Percentiles rank a stretch among this genome's conserved stretches.
Evolutionary conservation across 1,284 basidiomycete genomes (phyloP).

Genomic region (Fomes fomentarius): DNA sequence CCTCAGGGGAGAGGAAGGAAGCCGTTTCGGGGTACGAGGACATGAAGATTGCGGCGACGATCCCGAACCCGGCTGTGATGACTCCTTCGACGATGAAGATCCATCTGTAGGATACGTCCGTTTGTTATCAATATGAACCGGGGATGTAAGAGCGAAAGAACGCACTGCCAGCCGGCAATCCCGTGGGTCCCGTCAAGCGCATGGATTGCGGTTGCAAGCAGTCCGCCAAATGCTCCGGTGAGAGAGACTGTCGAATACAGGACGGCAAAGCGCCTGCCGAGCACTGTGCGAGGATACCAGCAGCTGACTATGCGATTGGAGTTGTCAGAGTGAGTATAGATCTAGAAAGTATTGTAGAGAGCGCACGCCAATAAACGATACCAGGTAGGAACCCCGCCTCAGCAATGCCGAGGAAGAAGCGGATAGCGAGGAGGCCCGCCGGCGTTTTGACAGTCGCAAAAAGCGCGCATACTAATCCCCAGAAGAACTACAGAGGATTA

Average conservation of each 20-base stretch:
- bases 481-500: constrained; percentile 20
- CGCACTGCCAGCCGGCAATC: constrained; percentile 34
- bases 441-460: constrained; percentile 56
- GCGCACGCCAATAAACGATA: constrained; percentile 56
- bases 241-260: constrained; percentile 64
- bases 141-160: constrained; percentile 11
- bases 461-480: constrained; percentile 29
- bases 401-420: constrained; percentile 62
- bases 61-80: constrained; percentile 45
- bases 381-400: constrained; percentile 56
- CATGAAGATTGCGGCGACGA: constrained; percentile 43
- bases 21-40: constrained; percentile 44
- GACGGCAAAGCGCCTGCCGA: constrained; percentile 36
- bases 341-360: constrained; percentile 23
- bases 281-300: constrained; percentile 34
- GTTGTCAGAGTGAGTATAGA: not conserved
- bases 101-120: constrained; percentile 41
- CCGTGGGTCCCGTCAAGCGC: constrained; percentile 33
- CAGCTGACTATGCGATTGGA: too few relatives aligned
- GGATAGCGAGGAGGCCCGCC: constrained; percentile 55
- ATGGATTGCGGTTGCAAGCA: constrained; percentile 45
- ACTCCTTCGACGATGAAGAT: constrained; percentile 65
- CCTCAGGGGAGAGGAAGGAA: constrained; percentile 37
- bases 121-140: constrained; percentile 11
- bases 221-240: constrained; percentile 64